Evolutionary conservation across 2,329 filamentous ascomycete genomes (phyloP), one percentile per base, ranked within the genome.

Genomic region (Hortaea werneckii): DNA sequence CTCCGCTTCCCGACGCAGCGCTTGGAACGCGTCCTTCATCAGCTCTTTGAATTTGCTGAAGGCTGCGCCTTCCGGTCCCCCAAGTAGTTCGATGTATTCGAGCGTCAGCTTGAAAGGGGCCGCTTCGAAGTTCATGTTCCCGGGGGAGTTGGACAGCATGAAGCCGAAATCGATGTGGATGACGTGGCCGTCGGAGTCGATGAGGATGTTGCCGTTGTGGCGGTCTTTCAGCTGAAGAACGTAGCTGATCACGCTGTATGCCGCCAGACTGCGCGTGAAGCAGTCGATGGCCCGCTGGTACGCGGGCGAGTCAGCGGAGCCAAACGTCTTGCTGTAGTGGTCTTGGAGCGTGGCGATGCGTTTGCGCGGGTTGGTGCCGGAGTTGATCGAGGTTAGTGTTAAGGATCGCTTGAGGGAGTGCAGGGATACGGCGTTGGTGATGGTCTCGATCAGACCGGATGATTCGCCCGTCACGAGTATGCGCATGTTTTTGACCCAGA

Each of bases 131-230:
- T 85, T 85, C 60, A 92, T 85, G 6, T 81, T 84, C 0, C 86
- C 86, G 0, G 86, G 86, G 1, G 85, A 88, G 64, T 92, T 92
- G 40, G 84, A 89, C 30, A 92, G 72, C 84, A 92, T 90, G 63
- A 92, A 92, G 45, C 86, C 86, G 64, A 92, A 92, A 65, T 92
- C 86, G 50, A 92, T 92, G 61, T 92, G 86, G 50, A 92, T 81
- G 46, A 90, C 88, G 61, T 92, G 86, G 7, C 86, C 86, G 63
- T 87, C 82, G 58, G 85, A 87, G 64, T 90, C 86, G 57, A 92
- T 84, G 49, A 92, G 75, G 10, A 92, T 83, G 59, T 92, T 92
- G 45, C 86, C 86, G 60, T 92, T 92, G 63, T 92, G 86, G 9
- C 86, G 76, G 59, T 92, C 86, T 63, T 92, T 92, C 49, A 92